Conservation (phyloP, 176 grass and related monocot genomes). For the Bonia amplexicaulis region DNA sequence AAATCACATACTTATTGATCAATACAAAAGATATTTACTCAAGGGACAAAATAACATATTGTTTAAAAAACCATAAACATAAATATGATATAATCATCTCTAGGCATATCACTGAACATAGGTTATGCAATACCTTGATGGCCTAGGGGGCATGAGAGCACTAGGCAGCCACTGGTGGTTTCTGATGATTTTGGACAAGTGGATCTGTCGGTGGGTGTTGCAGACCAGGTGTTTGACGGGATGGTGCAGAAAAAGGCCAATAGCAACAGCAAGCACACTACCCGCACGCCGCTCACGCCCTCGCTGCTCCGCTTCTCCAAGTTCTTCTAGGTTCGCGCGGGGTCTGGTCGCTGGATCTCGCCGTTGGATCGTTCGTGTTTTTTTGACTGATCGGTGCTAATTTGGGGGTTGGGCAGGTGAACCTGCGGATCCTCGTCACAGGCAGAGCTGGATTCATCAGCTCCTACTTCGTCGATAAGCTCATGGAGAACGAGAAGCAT, state of each 20-base stretch:
- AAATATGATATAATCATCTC: too few species aligned
- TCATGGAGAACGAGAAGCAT: constrained; percentile 99
- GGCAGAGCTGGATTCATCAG: constrained; percentile 97
- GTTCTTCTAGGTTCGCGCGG: constrained; percentile 67
- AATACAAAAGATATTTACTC: too few species aligned
- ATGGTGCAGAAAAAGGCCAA: constrained; percentile 81
- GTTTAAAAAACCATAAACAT: too few species aligned
- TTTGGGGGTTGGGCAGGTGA: constrained; percentile 46
- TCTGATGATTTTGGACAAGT: background rate
- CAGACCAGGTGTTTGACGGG: constrained; percentile 26
- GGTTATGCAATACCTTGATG: too few species aligned
- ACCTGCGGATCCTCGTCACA: constrained; percentile 89
- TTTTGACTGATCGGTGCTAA: background rate
- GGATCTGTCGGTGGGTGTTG: constrained; percentile 34
- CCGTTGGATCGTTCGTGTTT: background rate
- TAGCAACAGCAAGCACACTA: constrained; percentile 60
- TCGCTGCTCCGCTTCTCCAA: constrained; percentile 94
- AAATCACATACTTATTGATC: too few species aligned
- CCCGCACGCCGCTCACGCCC: constrained; percentile 68
- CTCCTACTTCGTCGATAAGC: constrained; percentile 93
- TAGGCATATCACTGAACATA: too few species aligned
- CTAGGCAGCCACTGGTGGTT: too few species aligned
- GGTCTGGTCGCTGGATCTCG: constrained; percentile 24
- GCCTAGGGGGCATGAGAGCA: too few species aligned
- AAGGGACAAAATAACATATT: too few species aligned